Base-by-base conservation (phyloP, 202 grass and related monocot species). In the Cymbopogon flexuosus region DNA sequence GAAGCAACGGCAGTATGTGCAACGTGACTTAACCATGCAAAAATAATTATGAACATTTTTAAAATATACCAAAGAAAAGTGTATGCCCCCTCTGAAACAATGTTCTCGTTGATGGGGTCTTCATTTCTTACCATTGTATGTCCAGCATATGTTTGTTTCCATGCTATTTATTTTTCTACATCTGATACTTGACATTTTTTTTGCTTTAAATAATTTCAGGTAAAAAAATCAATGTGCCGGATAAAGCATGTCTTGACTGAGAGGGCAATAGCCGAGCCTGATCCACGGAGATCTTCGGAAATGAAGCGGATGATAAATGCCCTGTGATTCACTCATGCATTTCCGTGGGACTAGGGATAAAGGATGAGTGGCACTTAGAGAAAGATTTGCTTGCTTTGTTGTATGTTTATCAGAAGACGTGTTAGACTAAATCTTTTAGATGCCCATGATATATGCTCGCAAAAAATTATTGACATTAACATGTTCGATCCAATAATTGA, bases 271-370 rank as follows among this genome's bases (percentile, higher is more conserved):
- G 92, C 86, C 12, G 95, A 98, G 18, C 92, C 90, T 65, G 96
- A 95, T 52, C 82, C 88, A 34, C 86, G 92, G 80, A 98, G 96
- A 74, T 83, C 69, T 6, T 84, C 92, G 4, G 96, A 98, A 49
- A 98, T 98, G 90, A 98, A 98, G 82, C 86, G 90, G 82, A 95
- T 95, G 96, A 90, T 98, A 63, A 98, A 93, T 11, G 62, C 76
- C 42, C 79, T 98, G 42, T 93, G 79, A 95, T 62, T 27, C 16
- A 62, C 31, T 1, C 1, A 62, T 16, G 31, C 21, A 40, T 36
- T 19, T 4, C 3, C 24, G 42, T 70, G 52, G 40, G 77, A 47
- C 49, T 8, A 47, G 21, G 1, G 18, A 42, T 61, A 5, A 52
- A 56, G 33, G 35, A 46, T 8, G 45, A 71, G 54, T 81, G 77